Percentiles rank a stretch among this genome's conserved stretches.
phyloP scores from a whole-genome alignment of 2,329 filamentous ascomycete species.

The Penicillium digitatum region DNA sequence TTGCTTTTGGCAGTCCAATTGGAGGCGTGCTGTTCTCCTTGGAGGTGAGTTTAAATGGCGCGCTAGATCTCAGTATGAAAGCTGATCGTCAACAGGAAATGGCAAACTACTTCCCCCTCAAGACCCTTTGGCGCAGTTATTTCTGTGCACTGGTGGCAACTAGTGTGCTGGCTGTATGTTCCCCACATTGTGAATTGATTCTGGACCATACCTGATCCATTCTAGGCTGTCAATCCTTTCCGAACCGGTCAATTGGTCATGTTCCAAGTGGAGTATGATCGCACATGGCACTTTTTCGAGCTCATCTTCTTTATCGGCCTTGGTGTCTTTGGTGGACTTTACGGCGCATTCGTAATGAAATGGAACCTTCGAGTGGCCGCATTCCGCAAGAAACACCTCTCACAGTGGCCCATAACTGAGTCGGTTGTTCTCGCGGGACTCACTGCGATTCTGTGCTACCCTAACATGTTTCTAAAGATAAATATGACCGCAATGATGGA shows the following conservation, averaged over 20 bases:
- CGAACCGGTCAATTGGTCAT: slow-evolving; percentile 96
- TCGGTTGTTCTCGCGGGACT: slow-evolving; percentile 75
- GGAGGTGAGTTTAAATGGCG: slow-evolving; percentile 51
- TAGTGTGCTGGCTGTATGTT: slow-evolving; percentile 69
- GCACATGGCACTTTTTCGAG: slow-evolving; percentile 97
- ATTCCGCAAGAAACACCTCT: slow-evolving; percentile 89
- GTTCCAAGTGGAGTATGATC: slow-evolving; percentile 96
- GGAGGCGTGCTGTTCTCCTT: slow-evolving; percentile 94
- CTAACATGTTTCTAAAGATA: slow-evolving; percentile 89
- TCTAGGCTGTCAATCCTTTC: slow-evolving; percentile 88
- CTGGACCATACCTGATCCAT: slow-evolving; percentile 5
- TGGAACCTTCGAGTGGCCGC: slow-evolving; percentile 90
- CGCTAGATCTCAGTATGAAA: not conserved
- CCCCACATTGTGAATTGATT: not conserved
- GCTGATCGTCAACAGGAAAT: slow-evolving; percentile 61
- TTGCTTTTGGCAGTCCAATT: slow-evolving; percentile 96
- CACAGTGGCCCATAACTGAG: slow-evolving; percentile 78
- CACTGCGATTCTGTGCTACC: slow-evolving; percentile 92
- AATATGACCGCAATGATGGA: slow-evolving; percentile 99
- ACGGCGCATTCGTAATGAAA: slow-evolving; percentile 95
- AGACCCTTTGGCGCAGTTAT: slow-evolving; percentile 97
- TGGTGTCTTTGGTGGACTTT: slow-evolving; percentile 88
- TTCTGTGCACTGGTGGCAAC: slow-evolving; percentile 96
- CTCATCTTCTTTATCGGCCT: slow-evolving; percentile 86
- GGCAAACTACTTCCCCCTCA: slow-evolving; percentile 92